A percentile compares a stretch with the other conserved stretches of the same genome.
Conservation (phyloP, 2,329 filamentous ascomycete species). For the Penicillium sp. region DNA sequence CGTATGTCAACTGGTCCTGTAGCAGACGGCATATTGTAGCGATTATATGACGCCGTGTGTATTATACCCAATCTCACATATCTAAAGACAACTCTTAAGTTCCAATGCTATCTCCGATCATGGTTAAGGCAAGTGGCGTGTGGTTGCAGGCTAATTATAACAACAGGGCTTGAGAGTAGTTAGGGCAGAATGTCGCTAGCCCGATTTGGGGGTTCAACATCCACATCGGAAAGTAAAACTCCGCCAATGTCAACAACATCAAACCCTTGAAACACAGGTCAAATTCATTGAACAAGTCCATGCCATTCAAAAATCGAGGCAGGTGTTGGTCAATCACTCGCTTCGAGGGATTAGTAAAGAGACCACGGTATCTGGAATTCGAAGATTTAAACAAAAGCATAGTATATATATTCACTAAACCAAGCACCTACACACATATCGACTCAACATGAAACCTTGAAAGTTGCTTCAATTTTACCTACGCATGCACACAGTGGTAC, state of each 20-base stretch:
- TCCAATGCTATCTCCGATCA: neutral
- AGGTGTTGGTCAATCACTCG: no score
- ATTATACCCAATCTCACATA: neutral
- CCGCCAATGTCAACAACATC: neutral
- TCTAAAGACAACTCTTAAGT: neutral
- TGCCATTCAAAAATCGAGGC: accelerated
- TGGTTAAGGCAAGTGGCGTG: neutral
- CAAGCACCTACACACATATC: no score
- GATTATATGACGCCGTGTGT: neutral
- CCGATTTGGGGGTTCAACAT: neutral
- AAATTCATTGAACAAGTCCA: neutral
- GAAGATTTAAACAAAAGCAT: no score
- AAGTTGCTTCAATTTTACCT: no score
- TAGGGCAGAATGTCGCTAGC: neutral
- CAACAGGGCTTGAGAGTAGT: neutral
- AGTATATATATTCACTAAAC: no score
- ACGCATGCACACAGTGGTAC: no score
- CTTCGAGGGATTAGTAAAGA: no score
- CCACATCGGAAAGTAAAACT: neutral
- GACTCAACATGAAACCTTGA: no score
- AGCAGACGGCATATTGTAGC: neutral
- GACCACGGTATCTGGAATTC: no score
- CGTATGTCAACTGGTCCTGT: neutral
- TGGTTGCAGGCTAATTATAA: neutral
- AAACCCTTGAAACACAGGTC: neutral